These are phyloP conservation scores for Quercus ilex DNA, from an alignment of 306 rosid genomes.

Conservation along the genomic window DNA sequence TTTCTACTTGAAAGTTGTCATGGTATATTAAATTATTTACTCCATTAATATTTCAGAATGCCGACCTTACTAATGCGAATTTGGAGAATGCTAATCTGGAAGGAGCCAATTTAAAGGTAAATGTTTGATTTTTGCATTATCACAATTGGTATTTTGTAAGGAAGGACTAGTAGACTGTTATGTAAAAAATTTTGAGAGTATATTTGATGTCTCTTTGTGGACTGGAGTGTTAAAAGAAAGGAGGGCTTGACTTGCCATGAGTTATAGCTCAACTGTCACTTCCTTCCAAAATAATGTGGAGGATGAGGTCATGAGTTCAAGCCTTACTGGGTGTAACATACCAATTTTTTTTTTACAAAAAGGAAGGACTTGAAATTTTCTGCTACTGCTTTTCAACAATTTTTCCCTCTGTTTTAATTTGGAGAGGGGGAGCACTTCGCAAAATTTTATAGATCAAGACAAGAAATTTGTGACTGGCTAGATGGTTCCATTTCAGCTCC, in stretches of 20 bases:
- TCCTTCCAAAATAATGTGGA: too few relatives aligned
- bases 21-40: slow-evolving; percentile 10
- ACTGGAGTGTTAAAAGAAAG: not conserved
- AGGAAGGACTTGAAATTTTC: not conserved
- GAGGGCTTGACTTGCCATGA: not conserved
- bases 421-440: not conserved
- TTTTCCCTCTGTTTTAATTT: not conserved
- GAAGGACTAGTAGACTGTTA: not conserved
- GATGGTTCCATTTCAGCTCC: not conserved
- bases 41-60: slow-evolving; percentile 52
- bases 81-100: slow-evolving; percentile 86
- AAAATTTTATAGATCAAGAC: not conserved
- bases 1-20: not conserved
- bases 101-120: slow-evolving; percentile 97
- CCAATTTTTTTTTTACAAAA: too few relatives aligned
- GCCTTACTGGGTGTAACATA: too few relatives aligned
- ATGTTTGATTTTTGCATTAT: not conserved
- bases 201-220: not conserved
- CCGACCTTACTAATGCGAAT: slow-evolving; percentile 91
- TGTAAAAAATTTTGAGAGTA: not conserved
- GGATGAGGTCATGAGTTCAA: too few relatives aligned
- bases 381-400: not conserved
- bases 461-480: not conserved
- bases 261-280: too few relatives aligned
- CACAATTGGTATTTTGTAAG: not conserved